Evolutionary conservation across 495 filamentous ascomycete genomes (phyloP), one percentile per base, ranked within the genome.

Genomic region (Penicillium samsonianum): DNA sequence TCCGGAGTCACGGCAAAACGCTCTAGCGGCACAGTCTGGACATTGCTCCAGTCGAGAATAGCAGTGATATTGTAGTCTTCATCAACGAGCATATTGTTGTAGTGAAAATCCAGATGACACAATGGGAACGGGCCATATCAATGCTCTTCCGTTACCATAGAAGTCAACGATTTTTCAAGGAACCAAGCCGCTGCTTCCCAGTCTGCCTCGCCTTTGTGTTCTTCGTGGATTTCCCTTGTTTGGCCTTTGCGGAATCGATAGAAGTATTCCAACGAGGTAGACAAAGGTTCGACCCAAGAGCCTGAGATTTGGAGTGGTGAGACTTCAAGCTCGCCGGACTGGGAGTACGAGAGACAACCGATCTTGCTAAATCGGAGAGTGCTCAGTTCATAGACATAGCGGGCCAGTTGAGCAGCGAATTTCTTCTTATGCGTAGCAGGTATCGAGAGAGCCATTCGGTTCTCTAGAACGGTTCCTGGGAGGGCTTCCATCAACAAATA

Each of bases 31-130:
- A 59, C 49, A 20, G 56, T 59, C 50, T 59, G 50, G 43, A 37
- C 28, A 50, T 53, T 26, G 17, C 58, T 60, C 58, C 52, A 57
- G 33, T 50, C 58, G 3, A 61, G 19, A 3, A 57, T 12, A 16
- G 53, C 59, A 11, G 53, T 61, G 30, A 61, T 51, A 25, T 49
- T 56, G 43, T 14, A 56, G 3, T 49, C 33, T 5, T 49, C 43
- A 26, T 49, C 53, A 35, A 60, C 51, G 30, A 61, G 59, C 3
- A 61, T 50, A 28, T 61, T 61, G 22, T 44, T 44, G 41, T 44
- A 52, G 31, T 61, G 53, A 4, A 57, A 35, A 19, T 57, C 53
- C 8, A 61, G 12, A 38, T 57, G 59, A 26, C 52, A 56, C 14
- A 57, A 37, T 30, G 53, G 44, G 31, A 61, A 57, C 23, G 53